Percentiles rank a stretch among this genome's conserved stretches.
Evolutionary conservation across 176 grass and related monocot genomes (phyloP).

Genomic region (Avena sativa): DNA sequence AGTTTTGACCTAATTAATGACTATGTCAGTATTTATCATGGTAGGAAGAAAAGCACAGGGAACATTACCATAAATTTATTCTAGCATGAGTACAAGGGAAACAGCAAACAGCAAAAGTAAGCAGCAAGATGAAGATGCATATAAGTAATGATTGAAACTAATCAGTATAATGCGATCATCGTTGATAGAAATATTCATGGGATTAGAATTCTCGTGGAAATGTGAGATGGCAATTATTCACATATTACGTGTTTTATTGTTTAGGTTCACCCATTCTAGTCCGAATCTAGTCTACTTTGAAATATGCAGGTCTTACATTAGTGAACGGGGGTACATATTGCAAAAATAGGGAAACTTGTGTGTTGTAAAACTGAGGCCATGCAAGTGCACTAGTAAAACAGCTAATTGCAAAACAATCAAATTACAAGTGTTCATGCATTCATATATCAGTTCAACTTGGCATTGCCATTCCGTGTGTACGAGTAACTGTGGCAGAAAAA

Average conservation of each 20-base stretch:
- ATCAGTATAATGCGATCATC: background rate
- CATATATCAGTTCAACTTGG: background rate
- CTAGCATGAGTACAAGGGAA: slow-evolving; percentile 11
- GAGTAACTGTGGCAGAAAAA: background rate
- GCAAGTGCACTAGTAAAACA: background rate
- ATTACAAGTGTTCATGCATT: background rate
- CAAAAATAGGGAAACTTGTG: background rate
- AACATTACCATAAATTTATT: slow-evolving; percentile 26
- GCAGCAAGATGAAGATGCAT: background rate
- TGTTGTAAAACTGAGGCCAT: background rate
- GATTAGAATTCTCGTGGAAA: background rate
- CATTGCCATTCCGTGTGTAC: slow-evolving; percentile 1
- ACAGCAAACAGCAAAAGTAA: slow-evolving; percentile 12
- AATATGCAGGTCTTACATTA: no score
- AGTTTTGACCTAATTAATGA: slow-evolving; percentile 58
- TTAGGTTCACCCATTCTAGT: no score
- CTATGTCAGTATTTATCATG: slow-evolving; percentile 30
- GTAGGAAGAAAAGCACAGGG: slow-evolving; percentile 15
- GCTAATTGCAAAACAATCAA: background rate
- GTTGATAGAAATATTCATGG: background rate
- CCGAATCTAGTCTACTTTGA: no score
- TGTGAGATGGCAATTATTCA: background rate
- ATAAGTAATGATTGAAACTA: background rate
- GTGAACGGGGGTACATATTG: no score
- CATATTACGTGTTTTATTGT: background rate